Evolutionary conservation across 805 yeast species (phyloP).

Genomic region (Candida odintsovae): DNA sequence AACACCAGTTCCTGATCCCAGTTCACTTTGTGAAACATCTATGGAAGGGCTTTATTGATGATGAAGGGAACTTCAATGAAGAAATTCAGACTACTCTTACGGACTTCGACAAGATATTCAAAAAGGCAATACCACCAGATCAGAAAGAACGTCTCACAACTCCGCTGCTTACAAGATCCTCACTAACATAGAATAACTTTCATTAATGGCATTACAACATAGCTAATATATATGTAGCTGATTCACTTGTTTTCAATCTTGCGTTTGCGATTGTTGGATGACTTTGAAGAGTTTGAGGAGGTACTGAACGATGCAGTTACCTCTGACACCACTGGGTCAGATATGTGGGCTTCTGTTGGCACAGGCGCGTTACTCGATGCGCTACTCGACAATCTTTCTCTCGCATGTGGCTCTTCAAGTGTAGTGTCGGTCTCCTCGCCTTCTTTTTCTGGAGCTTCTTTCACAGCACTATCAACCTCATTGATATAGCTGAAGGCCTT

Average conservation of each 20-base stretch:
- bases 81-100: slow-evolving; percentile 17
- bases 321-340: neutral
- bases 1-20: slow-evolving; percentile 8
- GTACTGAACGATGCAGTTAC: neutral
- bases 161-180: neutral
- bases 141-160: neutral
- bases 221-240: neutral
- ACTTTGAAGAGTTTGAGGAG: neutral
- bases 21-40: slow-evolving; percentile 11
- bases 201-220: neutral
- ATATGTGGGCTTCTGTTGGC: neutral
- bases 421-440: neutral
- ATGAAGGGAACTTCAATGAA: slow-evolving; percentile 20
- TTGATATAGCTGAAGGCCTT: slow-evolving; percentile 8
- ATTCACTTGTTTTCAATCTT: neutral
- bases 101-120: slow-evolving; percentile 16
- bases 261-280: neutral
- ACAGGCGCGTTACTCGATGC: neutral
- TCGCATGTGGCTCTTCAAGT: neutral
- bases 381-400: neutral
- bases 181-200: neutral
- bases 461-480: neutral
- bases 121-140: neutral
- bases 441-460: neutral
- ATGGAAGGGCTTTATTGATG: slow-evolving; percentile 25